phyloP scores from a whole-genome alignment of 805 yeast genomes.

The Metschnikowia arizonensis region DNA sequence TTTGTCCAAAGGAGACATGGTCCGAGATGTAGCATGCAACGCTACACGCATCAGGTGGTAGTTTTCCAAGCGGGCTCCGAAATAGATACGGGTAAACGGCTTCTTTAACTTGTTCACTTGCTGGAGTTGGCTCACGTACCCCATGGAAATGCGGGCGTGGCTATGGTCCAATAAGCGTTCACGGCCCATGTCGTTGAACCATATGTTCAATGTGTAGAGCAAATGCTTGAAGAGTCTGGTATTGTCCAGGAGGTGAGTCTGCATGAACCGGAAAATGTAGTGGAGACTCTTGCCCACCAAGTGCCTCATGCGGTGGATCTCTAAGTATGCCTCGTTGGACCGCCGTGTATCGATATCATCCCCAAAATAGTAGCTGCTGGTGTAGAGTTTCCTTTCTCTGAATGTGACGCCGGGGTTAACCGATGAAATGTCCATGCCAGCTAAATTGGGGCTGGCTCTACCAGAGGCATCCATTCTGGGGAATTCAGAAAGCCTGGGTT shows the following conservation, averaged over 20 bases:
- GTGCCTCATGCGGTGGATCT: constrained; percentile 58
- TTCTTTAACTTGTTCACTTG: constrained; percentile 58
- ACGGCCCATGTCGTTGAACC: constrained; percentile 78
- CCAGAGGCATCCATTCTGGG: constrained; percentile 31
- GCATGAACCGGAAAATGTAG: constrained; percentile 45
- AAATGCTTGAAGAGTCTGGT: constrained; percentile 58
- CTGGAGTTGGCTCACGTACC: constrained; percentile 55
- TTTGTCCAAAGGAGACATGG: constrained; percentile 63
- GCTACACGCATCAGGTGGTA: constrained; percentile 73
- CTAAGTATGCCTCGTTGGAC: constrained; percentile 28
- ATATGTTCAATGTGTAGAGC: constrained; percentile 61
- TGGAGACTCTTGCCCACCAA: constrained; percentile 64
- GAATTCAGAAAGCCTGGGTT: constrained; percentile 7
- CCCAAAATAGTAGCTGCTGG: constrained; percentile 63
- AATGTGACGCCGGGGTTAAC: constrained; percentile 54
- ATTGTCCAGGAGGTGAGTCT: constrained; percentile 54
- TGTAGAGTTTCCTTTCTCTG: constrained; percentile 59
- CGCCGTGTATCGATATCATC: constrained; percentile 44
- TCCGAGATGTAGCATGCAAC: constrained; percentile 67
- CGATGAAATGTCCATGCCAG: constrained; percentile 40
- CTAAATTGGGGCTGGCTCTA: constrained; percentile 45
- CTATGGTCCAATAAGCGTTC: constrained; percentile 59
- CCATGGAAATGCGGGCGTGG: constrained; percentile 52
- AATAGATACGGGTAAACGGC: constrained; percentile 70
- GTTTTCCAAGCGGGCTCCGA: constrained; percentile 70